A percentile compares a stretch with the other conserved stretches of the same genome.
phyloP scores from a whole-genome alignment of 805 yeast genomes.

The Zygotorulaspora florentina region DNA sequence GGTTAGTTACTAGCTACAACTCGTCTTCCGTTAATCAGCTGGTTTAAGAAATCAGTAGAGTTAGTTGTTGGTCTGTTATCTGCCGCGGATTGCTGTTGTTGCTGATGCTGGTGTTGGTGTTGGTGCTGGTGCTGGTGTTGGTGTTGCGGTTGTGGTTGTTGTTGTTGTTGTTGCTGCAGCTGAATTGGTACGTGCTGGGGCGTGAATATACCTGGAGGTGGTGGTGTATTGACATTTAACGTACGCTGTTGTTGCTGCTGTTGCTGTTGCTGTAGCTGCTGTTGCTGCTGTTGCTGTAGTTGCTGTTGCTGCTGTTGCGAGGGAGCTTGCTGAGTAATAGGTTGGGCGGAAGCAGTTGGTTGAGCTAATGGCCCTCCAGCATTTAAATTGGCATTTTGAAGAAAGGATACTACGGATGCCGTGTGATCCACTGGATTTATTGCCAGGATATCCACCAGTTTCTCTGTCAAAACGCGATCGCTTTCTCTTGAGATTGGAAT shows the following conservation, averaged over 20 bases:
- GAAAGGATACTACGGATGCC: conserved; percentile 31
- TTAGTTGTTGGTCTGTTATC: conserved; percentile 40
- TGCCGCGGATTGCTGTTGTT: conserved; percentile 21
- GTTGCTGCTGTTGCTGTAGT: conserved; percentile 24
- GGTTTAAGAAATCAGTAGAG: conserved; percentile 77
- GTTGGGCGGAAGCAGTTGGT: conserved; percentile 13
- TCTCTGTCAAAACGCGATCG: conserved; percentile 30
- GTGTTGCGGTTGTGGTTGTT: no score
- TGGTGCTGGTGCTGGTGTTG: conserved; percentile 20
- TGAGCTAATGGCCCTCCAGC: conserved; percentile 29
- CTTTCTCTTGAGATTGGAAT: conserved; percentile 37
- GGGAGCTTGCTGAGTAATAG: conserved; percentile 18
- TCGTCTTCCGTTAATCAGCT: conserved; percentile 76
- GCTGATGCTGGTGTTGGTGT: conserved; percentile 21
- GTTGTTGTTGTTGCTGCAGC: conserved; percentile 22
- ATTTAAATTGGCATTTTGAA: conserved; percentile 27
- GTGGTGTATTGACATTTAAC: conserved; percentile 50
- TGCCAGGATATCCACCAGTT: conserved; percentile 37
- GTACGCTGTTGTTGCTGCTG: conserved; percentile 38
- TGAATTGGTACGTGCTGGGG: conserved; percentile 14
- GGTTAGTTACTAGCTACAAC: conserved; percentile 32
- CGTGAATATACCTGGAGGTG: conserved; percentile 67
- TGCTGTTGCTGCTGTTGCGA: conserved; percentile 26
- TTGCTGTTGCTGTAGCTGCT: conserved; percentile 30
- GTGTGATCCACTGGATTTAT: conserved; percentile 33